These are phyloP conservation scores for Cladosporium sp. DNA, from an alignment of 2,329 filamentous ascomycete genomes.

Conservation along the genomic window DNA sequence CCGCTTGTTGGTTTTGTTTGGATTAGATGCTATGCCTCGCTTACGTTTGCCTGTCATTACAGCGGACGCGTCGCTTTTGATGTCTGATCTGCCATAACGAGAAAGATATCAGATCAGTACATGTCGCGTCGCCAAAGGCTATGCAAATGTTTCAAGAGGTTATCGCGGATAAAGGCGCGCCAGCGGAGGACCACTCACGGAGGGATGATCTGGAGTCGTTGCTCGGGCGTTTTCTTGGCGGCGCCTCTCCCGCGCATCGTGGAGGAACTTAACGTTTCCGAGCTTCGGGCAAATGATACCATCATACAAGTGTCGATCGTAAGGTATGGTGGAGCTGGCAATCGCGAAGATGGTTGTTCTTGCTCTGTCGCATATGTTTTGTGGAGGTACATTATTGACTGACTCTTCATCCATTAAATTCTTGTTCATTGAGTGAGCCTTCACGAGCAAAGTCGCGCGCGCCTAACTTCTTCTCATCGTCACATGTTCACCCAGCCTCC, in stretches of 20 bases:
- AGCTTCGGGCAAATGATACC: neutral
- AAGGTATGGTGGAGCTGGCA: neutral
- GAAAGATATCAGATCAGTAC: neutral
- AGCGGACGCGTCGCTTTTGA: conserved; percentile 1
- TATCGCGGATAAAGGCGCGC: neutral
- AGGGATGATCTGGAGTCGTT: neutral
- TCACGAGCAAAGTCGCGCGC: neutral
- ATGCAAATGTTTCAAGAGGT: neutral
- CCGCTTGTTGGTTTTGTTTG: conserved; percentile 7
- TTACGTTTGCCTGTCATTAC: conserved; percentile 10
- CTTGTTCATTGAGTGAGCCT: neutral
- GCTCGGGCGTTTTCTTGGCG: neutral
- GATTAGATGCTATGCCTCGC: conserved; percentile 4
- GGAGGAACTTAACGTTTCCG: neutral
- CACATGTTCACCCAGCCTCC: neutral
- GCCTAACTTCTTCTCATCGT: neutral
- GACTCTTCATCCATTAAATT: neutral
- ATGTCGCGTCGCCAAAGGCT: neutral
- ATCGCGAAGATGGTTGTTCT: neutral
- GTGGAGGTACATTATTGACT: no score
- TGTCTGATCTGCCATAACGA: conserved; percentile 7
- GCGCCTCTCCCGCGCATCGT: neutral
- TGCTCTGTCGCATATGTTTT: neutral
- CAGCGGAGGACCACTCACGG: conserved; percentile 2
- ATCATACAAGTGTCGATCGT: neutral